Conservation (phyloP, 495 filamentous ascomycete genomes). For the Xylaria cubensis region DNA sequence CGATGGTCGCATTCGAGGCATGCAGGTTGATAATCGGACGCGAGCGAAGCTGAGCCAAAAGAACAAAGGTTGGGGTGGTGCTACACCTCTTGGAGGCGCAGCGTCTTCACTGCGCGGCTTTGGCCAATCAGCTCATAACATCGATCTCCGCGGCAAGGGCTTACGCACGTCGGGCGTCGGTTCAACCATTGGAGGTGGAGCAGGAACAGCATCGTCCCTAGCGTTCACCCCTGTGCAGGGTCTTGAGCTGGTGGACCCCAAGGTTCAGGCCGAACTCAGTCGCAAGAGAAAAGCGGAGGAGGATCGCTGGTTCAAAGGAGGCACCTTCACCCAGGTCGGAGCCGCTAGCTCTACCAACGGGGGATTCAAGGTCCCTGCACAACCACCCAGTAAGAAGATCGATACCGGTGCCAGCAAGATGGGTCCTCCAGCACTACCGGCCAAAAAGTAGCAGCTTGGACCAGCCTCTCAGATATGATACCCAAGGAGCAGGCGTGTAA, state of each 20-base stretch:
- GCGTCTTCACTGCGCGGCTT: conserved; percentile 82
- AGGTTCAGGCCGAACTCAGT: conserved; percentile 79
- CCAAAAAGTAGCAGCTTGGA: conserved; percentile 34
- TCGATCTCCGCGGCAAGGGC: conserved; percentile 75
- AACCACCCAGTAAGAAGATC: conserved; percentile 67
- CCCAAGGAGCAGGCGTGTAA: conserved; percentile 1
- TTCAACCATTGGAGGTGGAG: conserved; percentile 60
- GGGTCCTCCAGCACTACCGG: conserved; percentile 42
- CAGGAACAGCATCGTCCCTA: conserved; percentile 84
- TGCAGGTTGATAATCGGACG: conserved; percentile 92
- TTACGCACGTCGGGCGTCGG: conserved; percentile 79
- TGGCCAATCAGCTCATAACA: conserved; percentile 66
- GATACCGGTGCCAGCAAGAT: conserved; percentile 60
- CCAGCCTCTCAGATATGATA: not conserved
- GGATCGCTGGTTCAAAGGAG: conserved; percentile 94
- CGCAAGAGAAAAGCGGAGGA: conserved; percentile 92
- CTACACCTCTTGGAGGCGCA: conserved; percentile 68
- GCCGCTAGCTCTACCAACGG: conserved; percentile 42
- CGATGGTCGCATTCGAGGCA: conserved; percentile 82
- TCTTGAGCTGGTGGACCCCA: conserved; percentile 94
- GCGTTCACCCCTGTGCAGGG: conserved; percentile 95
- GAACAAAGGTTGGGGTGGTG: conserved; percentile 92
- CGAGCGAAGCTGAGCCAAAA: conserved; percentile 91
- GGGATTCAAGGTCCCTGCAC: conserved; percentile 62
- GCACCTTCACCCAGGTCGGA: conserved; percentile 92